A percentile compares a stretch with the other conserved stretches of the same genome.
Conservation (phyloP, 2,329 filamentous ascomycete genomes). For the Pyrenochaeta sp. region DNA sequence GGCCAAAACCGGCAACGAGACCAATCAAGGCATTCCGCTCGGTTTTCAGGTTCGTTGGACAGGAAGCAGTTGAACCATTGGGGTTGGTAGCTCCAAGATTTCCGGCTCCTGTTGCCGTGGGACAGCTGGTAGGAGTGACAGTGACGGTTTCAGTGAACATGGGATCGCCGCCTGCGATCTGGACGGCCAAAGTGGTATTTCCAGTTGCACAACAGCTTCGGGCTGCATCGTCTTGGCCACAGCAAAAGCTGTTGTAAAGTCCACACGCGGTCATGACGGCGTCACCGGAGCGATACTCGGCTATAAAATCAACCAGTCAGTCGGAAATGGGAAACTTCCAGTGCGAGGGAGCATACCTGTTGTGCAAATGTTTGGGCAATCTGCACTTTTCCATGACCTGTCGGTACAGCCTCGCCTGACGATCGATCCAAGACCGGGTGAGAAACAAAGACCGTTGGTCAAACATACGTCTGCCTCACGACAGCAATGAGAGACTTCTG, state of each 20-base stretch:
- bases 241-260: slow-evolving; percentile 6
- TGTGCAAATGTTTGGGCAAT: slow-evolving; percentile 4
- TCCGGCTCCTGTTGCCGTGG: background rate
- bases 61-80: background rate
- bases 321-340: too few species aligned
- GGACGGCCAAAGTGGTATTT: background rate
- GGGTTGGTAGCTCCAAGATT: background rate
- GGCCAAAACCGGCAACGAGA: background rate
- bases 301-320: background rate
- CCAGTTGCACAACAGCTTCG: slow-evolving; percentile 7
- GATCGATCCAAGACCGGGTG: slow-evolving; percentile 3
- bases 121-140: background rate
- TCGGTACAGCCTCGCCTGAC: slow-evolving; percentile 8
- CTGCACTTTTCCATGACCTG: background rate
- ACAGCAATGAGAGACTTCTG: slow-evolving; percentile 8
- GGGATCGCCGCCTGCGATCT: background rate
- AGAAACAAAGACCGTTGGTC: slow-evolving; percentile 8
- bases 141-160: background rate
- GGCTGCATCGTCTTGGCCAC: slow-evolving; percentile 4
- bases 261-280: slow-evolving; percentile 5
- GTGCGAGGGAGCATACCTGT: slow-evolving; percentile 3
- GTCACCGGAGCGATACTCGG: slow-evolving; percentile 1
- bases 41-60: background rate
- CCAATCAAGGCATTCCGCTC: slow-evolving; percentile 1
- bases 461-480: slow-evolving; percentile 4